Evolutionary conservation across 148 eudicot genomes (phyloP).

Genomic region (Vaccinium vitisidaea): DNA sequence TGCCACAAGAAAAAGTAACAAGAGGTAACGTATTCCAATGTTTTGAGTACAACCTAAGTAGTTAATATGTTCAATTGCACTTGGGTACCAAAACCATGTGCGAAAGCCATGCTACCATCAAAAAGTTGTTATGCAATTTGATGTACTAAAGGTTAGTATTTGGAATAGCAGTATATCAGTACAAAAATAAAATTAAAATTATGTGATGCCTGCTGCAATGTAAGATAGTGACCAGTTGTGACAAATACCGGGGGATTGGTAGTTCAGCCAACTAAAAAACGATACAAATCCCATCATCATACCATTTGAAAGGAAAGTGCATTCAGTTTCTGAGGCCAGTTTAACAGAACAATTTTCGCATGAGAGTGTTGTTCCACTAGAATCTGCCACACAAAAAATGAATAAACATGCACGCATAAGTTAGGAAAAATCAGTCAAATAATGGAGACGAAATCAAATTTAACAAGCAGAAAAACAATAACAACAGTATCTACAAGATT

Average conservation of each 20-base stretch:
- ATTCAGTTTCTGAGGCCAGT: slow-evolving; percentile 90
- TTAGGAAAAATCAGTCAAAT: neutral
- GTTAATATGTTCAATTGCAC: neutral
- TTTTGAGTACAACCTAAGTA: neutral
- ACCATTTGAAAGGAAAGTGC: slow-evolving; percentile 80
- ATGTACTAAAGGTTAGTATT: neutral
- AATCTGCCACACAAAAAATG: slow-evolving; percentile 44
- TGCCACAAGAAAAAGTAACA: neutral
- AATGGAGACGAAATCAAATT: neutral
- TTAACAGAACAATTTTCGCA: slow-evolving; percentile 47
- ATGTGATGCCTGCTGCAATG: neutral
- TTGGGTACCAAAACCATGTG: neutral
- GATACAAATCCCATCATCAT: slow-evolving; percentile 18
- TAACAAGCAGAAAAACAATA: neutral
- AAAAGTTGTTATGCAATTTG: neutral
- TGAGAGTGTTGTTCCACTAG: slow-evolving; percentile 50
- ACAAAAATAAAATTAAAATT: neutral
- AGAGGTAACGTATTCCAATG: neutral
- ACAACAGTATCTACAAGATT: neutral
- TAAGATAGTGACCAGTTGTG: neutral
- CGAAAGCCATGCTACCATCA: neutral
- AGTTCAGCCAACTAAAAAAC: neutral
- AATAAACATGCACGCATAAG: neutral
- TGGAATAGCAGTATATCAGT: neutral
- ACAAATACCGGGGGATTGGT: neutral